These are phyloP conservation scores for Lepidium aucheri DNA, from an alignment of 345 rosid species.

Conservation along the genomic window DNA sequence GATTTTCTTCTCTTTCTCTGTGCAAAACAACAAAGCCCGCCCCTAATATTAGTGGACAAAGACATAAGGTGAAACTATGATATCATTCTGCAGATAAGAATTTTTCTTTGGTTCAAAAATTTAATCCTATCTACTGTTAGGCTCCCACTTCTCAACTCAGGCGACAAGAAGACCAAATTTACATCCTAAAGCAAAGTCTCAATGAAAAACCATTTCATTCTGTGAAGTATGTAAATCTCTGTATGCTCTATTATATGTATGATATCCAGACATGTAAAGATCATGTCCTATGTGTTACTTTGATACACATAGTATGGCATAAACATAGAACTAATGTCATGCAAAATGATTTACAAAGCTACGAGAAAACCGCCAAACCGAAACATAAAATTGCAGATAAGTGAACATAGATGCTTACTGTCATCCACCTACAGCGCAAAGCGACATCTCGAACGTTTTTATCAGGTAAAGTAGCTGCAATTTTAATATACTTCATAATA, in stretches of 20 bases:
- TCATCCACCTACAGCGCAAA: constrained; percentile 92
- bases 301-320: not conserved
- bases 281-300: not conserved
- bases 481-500: constrained; percentile 77
- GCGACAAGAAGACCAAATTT: not conserved
- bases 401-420: constrained; percentile 37
- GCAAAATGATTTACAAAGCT: not conserved
- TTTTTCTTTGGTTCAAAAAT: not conserved
- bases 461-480: constrained; percentile 70
- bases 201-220: not conserved
- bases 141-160: not conserved
- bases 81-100: not conserved
- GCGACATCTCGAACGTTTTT: constrained; percentile 97
- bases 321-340: not conserved
- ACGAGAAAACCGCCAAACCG: not conserved
- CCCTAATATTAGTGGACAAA: not conserved
- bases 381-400: not conserved
- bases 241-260: not conserved
- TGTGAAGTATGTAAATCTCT: not conserved
- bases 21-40: constrained; percentile 12
- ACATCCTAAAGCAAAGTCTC: not conserved
- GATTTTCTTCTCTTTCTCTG: constrained; percentile 91
- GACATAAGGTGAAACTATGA: not conserved
- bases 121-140: not conserved
- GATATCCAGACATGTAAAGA: not conserved